phyloP scores from a whole-genome alignment of 352 stramenopile species.

The Sclerospora graminicola region DNA sequence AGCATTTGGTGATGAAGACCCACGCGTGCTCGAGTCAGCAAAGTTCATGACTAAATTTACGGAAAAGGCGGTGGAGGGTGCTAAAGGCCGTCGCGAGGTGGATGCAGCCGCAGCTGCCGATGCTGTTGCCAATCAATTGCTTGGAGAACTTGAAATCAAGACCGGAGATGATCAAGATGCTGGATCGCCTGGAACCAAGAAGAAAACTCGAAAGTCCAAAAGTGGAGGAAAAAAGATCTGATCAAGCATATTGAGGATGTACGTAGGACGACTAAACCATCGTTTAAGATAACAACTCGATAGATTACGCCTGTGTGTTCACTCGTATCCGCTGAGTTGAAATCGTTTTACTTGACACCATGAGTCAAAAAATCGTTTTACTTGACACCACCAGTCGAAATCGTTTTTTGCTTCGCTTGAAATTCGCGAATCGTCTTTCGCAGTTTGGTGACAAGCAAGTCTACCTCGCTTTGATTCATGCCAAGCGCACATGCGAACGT shows the following conservation, averaged over 20 bases:
- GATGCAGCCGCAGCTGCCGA: conserved; percentile 69
- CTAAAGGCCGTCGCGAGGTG: conserved; percentile 68
- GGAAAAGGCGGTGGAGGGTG: conserved; percentile 78
- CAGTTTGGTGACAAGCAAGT: conserved; percentile 87
- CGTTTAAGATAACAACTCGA: conserved; percentile 6
- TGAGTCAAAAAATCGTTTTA: background rate
- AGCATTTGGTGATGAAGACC: conserved; percentile 69
- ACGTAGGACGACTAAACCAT: too few relatives aligned
- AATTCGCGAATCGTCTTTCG: conserved; percentile 89
- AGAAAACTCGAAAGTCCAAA: conserved; percentile 62
- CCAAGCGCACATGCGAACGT: conserved; percentile 96
- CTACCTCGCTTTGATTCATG: conserved; percentile 86
- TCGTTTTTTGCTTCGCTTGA: conserved; percentile 28
- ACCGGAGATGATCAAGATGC: conserved; percentile 14
- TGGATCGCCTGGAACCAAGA: conserved; percentile 32
- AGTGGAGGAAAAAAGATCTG: conserved; percentile 64
- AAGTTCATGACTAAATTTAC: conserved; percentile 85
- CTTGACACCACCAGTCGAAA: background rate
- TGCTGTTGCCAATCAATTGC: conserved; percentile 61
- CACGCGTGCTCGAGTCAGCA: conserved; percentile 64
- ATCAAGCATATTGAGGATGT: background rate
- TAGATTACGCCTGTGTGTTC: background rate
- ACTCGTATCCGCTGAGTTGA: background rate
- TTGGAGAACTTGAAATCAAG: conserved; percentile 73
- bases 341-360: conserved; percentile 1